Percentiles rank a stretch among this genome's conserved stretches.
Conservation (phyloP, 192 early-diverging fungal genomes). For the Oehlia diaphana region DNA sequence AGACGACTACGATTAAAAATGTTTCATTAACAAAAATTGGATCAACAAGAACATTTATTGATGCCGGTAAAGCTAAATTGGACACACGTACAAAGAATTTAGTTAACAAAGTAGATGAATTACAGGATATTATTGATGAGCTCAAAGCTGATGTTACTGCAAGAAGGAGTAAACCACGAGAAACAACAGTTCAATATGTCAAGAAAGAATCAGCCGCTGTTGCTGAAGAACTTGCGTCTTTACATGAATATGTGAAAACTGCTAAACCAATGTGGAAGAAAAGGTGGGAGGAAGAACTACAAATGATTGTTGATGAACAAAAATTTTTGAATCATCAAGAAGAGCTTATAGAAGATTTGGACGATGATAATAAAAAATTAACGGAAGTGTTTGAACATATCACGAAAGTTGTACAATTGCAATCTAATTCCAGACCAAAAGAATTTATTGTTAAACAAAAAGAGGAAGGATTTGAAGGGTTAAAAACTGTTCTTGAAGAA, state of each 20-base stretch:
- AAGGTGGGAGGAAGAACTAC: conserved; percentile 82
- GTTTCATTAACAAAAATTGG: conserved; percentile 35
- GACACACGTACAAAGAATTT: conserved; percentile 52
- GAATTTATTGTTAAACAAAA: conserved; percentile 55
- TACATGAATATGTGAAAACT: conserved; percentile 59
- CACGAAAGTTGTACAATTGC: conserved; percentile 59
- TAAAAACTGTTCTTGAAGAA: conserved; percentile 68
- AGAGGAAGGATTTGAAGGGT: conserved; percentile 64
- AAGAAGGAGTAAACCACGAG: conserved; percentile 63
- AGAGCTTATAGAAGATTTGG: conserved; percentile 64
- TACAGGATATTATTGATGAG: conserved; percentile 67
- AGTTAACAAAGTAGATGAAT: conserved; percentile 59
- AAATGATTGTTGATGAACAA: conserved; percentile 80
- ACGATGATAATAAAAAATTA: conserved; percentile 63
- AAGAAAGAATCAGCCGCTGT: conserved; percentile 53
- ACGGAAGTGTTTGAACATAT: conserved; percentile 61
- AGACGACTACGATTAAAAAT: conserved; percentile 37
- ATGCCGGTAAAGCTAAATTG: conserved; percentile 57
- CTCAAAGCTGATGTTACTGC: conserved; percentile 74
- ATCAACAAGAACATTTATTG: conserved; percentile 53
- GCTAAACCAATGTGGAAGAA: conserved; percentile 75
- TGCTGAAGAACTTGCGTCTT: conserved; percentile 48
- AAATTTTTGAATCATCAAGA: conserved; percentile 79
- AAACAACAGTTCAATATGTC: conserved; percentile 53
- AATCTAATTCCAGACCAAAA: conserved; percentile 48